These are phyloP conservation scores for Lumnitzera littorea DNA, from an alignment of 345 rosid genomes.

Conservation along the genomic window DNA sequence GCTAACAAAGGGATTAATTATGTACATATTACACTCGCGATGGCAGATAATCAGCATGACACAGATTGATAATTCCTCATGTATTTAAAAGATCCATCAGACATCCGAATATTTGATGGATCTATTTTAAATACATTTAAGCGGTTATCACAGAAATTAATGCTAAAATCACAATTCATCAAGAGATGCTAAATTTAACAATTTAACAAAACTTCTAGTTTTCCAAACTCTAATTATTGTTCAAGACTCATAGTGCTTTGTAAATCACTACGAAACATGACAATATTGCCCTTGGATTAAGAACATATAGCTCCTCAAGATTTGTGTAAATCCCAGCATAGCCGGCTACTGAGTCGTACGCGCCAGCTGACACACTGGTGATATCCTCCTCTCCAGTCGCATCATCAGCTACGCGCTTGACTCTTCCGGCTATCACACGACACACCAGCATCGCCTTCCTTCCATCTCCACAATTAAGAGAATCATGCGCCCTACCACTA, in stretches of 20 bases:
- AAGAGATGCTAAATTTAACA: not conserved
- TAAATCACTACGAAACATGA: conserved; percentile 96
- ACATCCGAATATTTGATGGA: no score
- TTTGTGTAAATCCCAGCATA: conserved; percentile 59
- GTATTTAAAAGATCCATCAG: no score
- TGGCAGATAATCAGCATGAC: no score
- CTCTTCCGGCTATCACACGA: conserved; percentile 93
- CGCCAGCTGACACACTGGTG: conserved; percentile 24
- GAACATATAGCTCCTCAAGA: conserved; percentile 76
- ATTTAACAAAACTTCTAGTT: not conserved
- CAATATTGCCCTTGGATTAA: conserved; percentile 81
- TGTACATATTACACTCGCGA: no score
- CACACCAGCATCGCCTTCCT: conserved; percentile 91
- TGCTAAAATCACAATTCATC: no score
- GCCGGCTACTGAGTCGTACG: conserved; percentile 77
- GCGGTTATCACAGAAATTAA: no score
- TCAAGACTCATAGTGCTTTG: conserved; percentile 45
- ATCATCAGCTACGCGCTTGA: conserved; percentile 42
- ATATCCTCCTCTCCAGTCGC: conserved; percentile 25
- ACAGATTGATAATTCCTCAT: no score
- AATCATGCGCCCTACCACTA: conserved; percentile 93
- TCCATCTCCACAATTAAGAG: conserved; percentile 42
- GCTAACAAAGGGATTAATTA: no score
- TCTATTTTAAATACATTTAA: no score
- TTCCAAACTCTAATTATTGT: not conserved